A percentile compares a stretch with the other conserved stretches of the same genome.
Conservation (phyloP, 768 basidiomycete species). For the Tulasnella sp. region DNA sequence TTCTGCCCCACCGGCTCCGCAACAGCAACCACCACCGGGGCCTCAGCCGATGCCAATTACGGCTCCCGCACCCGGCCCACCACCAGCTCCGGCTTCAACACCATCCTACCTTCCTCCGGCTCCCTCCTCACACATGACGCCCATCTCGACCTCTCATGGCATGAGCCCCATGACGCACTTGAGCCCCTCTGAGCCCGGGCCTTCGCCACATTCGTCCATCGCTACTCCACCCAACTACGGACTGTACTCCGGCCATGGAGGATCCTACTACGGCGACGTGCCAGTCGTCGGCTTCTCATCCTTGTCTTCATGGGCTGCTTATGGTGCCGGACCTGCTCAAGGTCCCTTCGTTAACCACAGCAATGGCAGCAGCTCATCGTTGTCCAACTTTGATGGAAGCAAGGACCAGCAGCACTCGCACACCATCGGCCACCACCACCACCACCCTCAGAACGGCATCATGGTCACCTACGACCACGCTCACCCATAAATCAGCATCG, state of each 20-base stretch:
- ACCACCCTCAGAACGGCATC: constrained; percentile 20
- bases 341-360: constrained; percentile 18
- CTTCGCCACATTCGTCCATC: constrained; percentile 27
- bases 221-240: constrained; percentile 26
- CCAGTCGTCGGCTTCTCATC: constrained; percentile 25
- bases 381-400: constrained; percentile 25
- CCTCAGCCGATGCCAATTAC: constrained; percentile 14
- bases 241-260: neutral
- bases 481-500: constrained; percentile 20
- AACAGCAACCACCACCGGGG: constrained; percentile 14
- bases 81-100: constrained; percentile 10
- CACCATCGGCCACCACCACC: constrained; percentile 19
- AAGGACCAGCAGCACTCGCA: constrained; percentile 18
- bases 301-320: constrained; percentile 25
- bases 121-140: constrained; percentile 26
- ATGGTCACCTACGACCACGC: constrained; percentile 15
- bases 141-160: constrained; percentile 13
- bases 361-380: constrained; percentile 14
- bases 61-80: neutral
- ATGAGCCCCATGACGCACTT: constrained; percentile 23
- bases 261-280: constrained; percentile 23
- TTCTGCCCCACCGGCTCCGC: constrained; percentile 20
- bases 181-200: constrained; percentile 11
- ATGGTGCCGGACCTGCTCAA: neutral
- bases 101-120: constrained; percentile 24